phyloP scores from a whole-genome alignment of 257 asterid genomes.

The Salvia hispanica region DNA sequence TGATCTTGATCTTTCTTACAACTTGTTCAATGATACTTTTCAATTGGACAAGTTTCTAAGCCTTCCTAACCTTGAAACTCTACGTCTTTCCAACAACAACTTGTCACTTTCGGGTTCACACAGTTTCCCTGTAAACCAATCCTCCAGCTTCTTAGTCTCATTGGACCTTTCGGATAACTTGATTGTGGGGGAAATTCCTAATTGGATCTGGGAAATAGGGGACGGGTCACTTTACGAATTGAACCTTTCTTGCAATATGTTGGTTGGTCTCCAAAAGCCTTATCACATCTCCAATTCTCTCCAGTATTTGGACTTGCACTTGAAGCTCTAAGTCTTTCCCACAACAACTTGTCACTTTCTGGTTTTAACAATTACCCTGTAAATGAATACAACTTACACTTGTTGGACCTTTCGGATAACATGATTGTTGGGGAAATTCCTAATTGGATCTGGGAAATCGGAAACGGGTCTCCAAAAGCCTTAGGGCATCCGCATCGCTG shows the following conservation, averaged over 20 bases:
- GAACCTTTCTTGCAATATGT: constrained; percentile 38
- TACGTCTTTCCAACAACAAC: constrained; percentile 45
- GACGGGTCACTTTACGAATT: background rate
- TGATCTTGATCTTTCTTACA: constrained; percentile 31
- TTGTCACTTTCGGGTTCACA: constrained; percentile 26
- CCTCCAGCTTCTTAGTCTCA: too few species aligned
- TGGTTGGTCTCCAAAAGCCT: constrained; percentile 33
- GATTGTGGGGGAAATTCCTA: too few species aligned
- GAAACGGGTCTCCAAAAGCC: too few species aligned
- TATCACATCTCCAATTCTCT: background rate
- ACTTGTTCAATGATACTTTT: constrained; percentile 30
- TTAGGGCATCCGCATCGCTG: too few species aligned
- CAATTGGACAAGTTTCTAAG: constrained; percentile 23
- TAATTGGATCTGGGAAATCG: too few species aligned
- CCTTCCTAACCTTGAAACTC: constrained; percentile 23
- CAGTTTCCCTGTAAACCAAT: constrained; percentile 33
- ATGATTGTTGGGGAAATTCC: too few species aligned
- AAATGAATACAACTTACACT: too few species aligned
- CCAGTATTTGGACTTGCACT: constrained; percentile 26
- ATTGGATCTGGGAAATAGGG: constrained; percentile 46
- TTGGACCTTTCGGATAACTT: constrained; percentile 49
- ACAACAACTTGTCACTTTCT: too few species aligned
- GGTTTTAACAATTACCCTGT: too few species aligned
- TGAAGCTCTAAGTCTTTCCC: too few species aligned
- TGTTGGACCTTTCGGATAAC: too few species aligned